These are phyloP conservation scores for Przewalskia tangutica DNA, from an alignment of 257 asterid species.

Conservation along the genomic window DNA sequence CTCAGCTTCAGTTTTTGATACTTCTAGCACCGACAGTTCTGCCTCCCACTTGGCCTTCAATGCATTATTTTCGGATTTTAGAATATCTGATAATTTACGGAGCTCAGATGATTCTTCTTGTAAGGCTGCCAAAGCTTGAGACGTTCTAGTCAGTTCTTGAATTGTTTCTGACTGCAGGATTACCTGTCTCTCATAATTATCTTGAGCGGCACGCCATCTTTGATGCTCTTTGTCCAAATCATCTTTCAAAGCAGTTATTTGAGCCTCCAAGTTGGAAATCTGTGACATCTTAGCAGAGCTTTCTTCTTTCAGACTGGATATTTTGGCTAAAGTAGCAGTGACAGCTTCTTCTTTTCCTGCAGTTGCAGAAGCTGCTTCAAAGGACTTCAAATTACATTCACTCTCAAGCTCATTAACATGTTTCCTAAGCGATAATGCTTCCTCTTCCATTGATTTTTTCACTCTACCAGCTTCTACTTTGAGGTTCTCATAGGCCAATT, in stretches of 20 bases:
- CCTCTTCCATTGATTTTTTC: slow-evolving; percentile 60
- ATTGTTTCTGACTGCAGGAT: slow-evolving; percentile 87
- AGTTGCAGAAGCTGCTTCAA: slow-evolving; percentile 55
- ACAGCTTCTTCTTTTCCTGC: slow-evolving; percentile 76
- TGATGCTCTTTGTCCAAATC: slow-evolving; percentile 75
- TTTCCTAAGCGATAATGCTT: slow-evolving; percentile 40
- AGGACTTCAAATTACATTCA: slow-evolving; percentile 46
- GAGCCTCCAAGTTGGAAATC: slow-evolving; percentile 51
- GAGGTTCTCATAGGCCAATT: slow-evolving; percentile 44
- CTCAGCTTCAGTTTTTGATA: slow-evolving; percentile 60
- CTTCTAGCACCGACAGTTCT: slow-evolving; percentile 61
- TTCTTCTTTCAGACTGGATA: slow-evolving; percentile 57
- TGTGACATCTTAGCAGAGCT: slow-evolving; percentile 56
- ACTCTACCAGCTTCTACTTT: slow-evolving; percentile 54
- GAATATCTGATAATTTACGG: slow-evolving; percentile 44
- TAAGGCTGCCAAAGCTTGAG: slow-evolving; percentile 57
- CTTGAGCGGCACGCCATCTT: slow-evolving; percentile 69
- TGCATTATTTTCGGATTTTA: slow-evolving; percentile 45
- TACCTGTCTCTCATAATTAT: slow-evolving; percentile 94
- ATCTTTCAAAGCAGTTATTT: slow-evolving; percentile 54
- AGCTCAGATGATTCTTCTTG: slow-evolving; percentile 72
- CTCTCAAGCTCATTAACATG: slow-evolving; percentile 51
- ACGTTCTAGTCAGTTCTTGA: slow-evolving; percentile 86
- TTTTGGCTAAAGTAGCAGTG: slow-evolving; percentile 52
- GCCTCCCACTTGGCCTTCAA: slow-evolving; percentile 74